These are phyloP conservation scores for Fusarium staphyleae DNA, from an alignment of 2,329 filamentous ascomycete genomes.

Conservation along the genomic window DNA sequence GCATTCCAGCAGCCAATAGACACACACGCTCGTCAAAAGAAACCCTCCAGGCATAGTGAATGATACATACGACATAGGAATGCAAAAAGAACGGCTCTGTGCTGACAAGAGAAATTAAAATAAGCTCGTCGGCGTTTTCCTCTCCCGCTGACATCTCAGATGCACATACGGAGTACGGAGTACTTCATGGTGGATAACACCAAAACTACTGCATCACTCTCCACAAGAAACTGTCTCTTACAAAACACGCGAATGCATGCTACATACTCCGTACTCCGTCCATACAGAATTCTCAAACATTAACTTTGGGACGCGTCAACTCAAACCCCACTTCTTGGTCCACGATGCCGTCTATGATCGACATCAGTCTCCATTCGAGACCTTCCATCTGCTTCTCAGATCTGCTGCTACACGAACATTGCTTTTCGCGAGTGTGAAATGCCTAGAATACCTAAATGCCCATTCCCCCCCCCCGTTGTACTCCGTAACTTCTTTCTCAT, in stretches of 20 bases:
- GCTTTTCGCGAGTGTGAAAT: background rate
- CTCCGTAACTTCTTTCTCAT: background rate
- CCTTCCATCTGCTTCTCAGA: constrained; percentile 10
- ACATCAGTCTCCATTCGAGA: constrained; percentile 10
- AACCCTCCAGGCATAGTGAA: background rate
- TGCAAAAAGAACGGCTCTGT: background rate
- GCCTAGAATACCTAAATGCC: background rate
- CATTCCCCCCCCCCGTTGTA: constrained; percentile 5
- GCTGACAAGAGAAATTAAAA: constrained; percentile 20
- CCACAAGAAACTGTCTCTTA: constrained; percentile 6
- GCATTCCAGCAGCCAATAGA: constrained; percentile 19
- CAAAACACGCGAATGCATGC: constrained; percentile 14
- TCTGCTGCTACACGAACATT: constrained; percentile 2
- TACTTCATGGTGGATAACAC: background rate
- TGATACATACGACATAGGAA: background rate
- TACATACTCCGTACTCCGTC: too few relatives aligned
- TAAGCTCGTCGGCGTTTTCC: constrained; percentile 9
- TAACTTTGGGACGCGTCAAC: constrained; percentile 27
- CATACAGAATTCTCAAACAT: constrained; percentile 34
- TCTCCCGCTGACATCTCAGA: constrained; percentile 7
- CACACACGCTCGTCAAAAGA: background rate
- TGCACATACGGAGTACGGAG: too few relatives aligned
- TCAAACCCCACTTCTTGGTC: constrained; percentile 21
- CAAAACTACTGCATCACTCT: background rate
- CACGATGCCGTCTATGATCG: constrained; percentile 25